Evolutionary conservation across 2,329 filamentous ascomycete species (phyloP).

Genomic region (Ophiostoma himal-ulmi): DNA sequence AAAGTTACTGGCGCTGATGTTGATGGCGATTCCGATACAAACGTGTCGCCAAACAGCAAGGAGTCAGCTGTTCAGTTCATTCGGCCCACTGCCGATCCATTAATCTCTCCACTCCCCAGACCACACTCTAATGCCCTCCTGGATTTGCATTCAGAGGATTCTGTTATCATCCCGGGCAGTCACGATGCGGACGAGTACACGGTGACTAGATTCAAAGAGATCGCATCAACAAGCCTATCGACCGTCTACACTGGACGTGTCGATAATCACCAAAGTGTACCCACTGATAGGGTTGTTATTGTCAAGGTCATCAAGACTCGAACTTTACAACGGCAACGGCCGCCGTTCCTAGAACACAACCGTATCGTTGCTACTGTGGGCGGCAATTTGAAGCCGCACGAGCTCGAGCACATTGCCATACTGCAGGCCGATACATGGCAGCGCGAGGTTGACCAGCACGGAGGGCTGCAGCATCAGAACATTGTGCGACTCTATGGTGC

Average conservation of each 20-base stretch:
- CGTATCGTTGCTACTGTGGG: slow-evolving; percentile 32
- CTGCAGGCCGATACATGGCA: slow-evolving; percentile 56
- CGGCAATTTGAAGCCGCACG: slow-evolving; percentile 41
- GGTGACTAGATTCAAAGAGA: slow-evolving; percentile 51
- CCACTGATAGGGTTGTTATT: slow-evolving; percentile 49
- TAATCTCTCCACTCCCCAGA: slow-evolving; percentile 47
- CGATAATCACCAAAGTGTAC: slow-evolving; percentile 45
- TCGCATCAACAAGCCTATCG: slow-evolving; percentile 50
- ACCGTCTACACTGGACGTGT: slow-evolving; percentile 46
- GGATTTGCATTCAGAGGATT: slow-evolving; percentile 46
- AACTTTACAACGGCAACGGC: slow-evolving; percentile 30
- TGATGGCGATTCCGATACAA: slow-evolving; percentile 30
- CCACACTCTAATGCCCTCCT: slow-evolving; percentile 47
- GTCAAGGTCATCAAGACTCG: slow-evolving; percentile 57
- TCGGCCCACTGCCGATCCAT: slow-evolving; percentile 43
- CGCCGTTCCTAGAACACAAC: neutral
- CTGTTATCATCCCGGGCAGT: slow-evolving; percentile 44
- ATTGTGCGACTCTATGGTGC: slow-evolving; percentile 55
- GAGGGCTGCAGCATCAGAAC: slow-evolving; percentile 50
- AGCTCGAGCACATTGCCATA: slow-evolving; percentile 51
- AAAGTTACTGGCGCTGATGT: slow-evolving; percentile 28
- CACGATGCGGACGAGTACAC: slow-evolving; percentile 50
- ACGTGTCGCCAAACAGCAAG: slow-evolving; percentile 29
- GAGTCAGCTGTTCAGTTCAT: slow-evolving; percentile 53
- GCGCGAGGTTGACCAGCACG: slow-evolving; percentile 52